Evolutionary conservation across 352 stramenopile genomes (phyloP), one percentile per base, ranked within the genome.

Genomic region (Globisporangium viniferum): DNA sequence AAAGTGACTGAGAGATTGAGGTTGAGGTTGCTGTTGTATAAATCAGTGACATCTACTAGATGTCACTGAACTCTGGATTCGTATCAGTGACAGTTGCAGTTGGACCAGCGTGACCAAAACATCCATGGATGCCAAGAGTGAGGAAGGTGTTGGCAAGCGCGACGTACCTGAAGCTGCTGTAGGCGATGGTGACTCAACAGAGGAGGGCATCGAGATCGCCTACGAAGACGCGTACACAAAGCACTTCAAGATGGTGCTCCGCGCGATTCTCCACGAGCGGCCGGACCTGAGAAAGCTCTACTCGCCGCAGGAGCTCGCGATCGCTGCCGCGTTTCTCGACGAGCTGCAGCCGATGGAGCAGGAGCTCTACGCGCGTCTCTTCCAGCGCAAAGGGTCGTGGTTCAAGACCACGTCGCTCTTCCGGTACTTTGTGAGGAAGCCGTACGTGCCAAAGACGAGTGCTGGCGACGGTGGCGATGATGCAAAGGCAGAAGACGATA

Each of bases 351-450:
- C 78, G 5, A 63, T 81, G 18, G 80, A 82, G 49, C 84, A 92
- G 69, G 74, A 84, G n/a, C 61, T 95, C 29, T 94, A 93, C 59
- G 84, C 86, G 48, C 88, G 84, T 10, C 66, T 94, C 27, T 82
- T 95, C 29, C 86, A 94, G 64, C 88, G 88, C 36, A 89, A 88
- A 64, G 88, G 86, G 0, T 73, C 78, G 55, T 95, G 88, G 88
- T 90, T 90, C 67, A 88, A 86, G 67, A 83, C 76, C 1, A 74
- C 74, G 22, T 88, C 84, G 29, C 70, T 95, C 27, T 72, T 88
- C 20, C 76, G 71, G 22, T 93, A 94, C 59, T 90, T 92, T 14
- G 7, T 41, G 15, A 59, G 49, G 20, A 64, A 56, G 14, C 59
- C 58, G 5, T 62, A 67, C 41, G 66, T 63, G 7, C 20, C 41